phyloP scores from a whole-genome alignment of 1,284 basidiomycete species.

The Moesziomyces parantarcticus region DNA sequence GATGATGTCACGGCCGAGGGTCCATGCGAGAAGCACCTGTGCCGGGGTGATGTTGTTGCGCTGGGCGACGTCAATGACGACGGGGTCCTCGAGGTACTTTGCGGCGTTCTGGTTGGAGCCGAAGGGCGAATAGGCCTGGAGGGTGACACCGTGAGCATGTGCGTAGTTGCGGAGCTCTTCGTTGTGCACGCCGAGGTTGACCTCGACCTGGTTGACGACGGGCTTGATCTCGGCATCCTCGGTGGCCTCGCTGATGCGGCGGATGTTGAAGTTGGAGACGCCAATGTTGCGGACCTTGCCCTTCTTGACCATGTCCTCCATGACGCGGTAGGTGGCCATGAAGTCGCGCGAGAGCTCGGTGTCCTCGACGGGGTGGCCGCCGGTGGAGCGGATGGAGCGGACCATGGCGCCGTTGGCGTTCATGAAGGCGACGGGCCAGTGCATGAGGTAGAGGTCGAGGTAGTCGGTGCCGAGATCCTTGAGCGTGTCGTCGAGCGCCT shows the following conservation, averaged over 20 bases:
- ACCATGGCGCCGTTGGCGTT: slow-evolving; percentile 57
- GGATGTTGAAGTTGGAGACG: slow-evolving; percentile 70
- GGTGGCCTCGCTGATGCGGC: slow-evolving; percentile 49
- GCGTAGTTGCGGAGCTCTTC: slow-evolving; percentile 80
- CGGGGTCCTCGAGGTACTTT: slow-evolving; percentile 50
- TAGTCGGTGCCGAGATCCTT: slow-evolving; percentile 79
- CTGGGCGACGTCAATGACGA: slow-evolving; percentile 55
- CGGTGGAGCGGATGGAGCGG: slow-evolving; percentile 49
- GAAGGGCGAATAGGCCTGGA: slow-evolving; percentile 61
- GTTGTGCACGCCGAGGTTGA: slow-evolving; percentile 73
- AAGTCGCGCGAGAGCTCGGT: slow-evolving; percentile 71
- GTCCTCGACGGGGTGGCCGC: slow-evolving; percentile 75
- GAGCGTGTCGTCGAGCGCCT: slow-evolving; percentile 78
- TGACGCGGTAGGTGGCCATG: slow-evolving; percentile 56
- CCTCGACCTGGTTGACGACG: slow-evolving; percentile 63
- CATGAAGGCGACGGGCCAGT: slow-evolving; percentile 72
- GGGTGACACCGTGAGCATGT: slow-evolving; percentile 55
- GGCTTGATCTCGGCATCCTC: slow-evolving; percentile 51
- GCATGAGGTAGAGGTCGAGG: slow-evolving; percentile 84
- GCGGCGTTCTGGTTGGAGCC: slow-evolving; percentile 52
- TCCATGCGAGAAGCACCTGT: slow-evolving; percentile 58
- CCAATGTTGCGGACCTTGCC: slow-evolving; percentile 72
- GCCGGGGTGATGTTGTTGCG: slow-evolving; percentile 60
- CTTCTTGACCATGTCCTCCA: slow-evolving; percentile 64
- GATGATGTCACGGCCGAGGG: slow-evolving; percentile 55